phyloP scores from a whole-genome alignment of 208 protist species.

The Leishmania tropica region DNA sequence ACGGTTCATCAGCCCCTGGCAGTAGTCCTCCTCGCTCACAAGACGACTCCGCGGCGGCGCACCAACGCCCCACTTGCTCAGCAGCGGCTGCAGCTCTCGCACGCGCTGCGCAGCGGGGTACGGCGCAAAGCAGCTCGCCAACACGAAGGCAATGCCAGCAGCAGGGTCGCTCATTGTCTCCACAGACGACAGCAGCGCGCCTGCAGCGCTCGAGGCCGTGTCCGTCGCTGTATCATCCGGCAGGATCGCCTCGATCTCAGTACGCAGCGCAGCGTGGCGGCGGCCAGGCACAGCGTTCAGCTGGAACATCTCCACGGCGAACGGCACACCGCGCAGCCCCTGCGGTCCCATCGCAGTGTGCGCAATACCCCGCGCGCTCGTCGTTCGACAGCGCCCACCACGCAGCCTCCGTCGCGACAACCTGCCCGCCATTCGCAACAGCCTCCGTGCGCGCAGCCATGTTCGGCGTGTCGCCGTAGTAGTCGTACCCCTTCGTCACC shows the following conservation, averaged over 20 bases:
- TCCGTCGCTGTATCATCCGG: conserved; percentile 23
- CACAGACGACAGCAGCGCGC: conserved; percentile 29
- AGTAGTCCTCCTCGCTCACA: conserved; percentile 10
- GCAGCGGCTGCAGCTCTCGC: conserved; percentile 6
- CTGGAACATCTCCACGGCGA: conserved; percentile 64
- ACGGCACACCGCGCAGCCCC: conserved; percentile 59
- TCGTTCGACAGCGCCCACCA: conserved; percentile 40
- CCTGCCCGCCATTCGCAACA: conserved; percentile 77
- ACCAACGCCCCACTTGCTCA: conserved; percentile 3
- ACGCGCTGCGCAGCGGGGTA: conserved; percentile 29
- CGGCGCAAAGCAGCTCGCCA: conserved; percentile 45
- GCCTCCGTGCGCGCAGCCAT: conserved; percentile 70
- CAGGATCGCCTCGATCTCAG: conserved; percentile 45
- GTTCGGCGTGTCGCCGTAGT: conserved; percentile 7
- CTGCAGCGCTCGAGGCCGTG: conserved; percentile 15
- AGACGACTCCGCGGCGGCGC: conserved; percentile 1
- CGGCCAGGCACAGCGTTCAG: conserved; percentile 54
- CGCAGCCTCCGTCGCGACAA: conserved; percentile 50
- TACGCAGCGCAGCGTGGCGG: conserved; percentile 43
- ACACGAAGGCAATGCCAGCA: conserved; percentile 27
- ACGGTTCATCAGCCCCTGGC: conserved; percentile 2
- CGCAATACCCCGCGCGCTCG: conserved; percentile 31
- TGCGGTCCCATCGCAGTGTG: conserved; percentile 34
- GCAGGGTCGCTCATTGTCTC: conserved; percentile 21
- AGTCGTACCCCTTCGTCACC: conserved; percentile 65